These are phyloP conservation scores for Pseudonitzschia pungens DNA, from an alignment of 108 stramenopile genomes.

Conservation along the genomic window DNA sequence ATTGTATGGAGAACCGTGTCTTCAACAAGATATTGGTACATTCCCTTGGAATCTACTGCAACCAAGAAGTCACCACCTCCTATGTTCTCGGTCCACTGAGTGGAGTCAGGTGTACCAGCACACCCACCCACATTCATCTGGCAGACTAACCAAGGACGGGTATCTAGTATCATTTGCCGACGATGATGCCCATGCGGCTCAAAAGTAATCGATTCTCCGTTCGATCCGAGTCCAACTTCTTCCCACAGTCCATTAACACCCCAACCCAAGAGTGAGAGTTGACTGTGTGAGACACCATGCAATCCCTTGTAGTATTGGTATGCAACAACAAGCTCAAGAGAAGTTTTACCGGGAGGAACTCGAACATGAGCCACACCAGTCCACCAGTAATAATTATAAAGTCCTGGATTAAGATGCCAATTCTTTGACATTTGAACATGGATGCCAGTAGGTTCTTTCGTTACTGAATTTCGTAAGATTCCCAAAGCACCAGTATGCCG, in stretches of 20 bases:
- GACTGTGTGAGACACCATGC: not conserved
- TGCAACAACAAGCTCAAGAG: not conserved
- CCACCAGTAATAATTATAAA: not conserved
- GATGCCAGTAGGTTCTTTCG: conserved; percentile 5
- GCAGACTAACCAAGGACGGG: conserved; percentile 4
- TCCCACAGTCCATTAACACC: conserved; percentile 9
- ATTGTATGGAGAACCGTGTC: conserved; percentile 7
- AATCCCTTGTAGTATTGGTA: conserved; percentile 10
- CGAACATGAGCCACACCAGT: conserved; percentile 4
- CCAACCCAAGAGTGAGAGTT: conserved; percentile 4
- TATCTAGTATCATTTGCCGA: conserved; percentile 7
- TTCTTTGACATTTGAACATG: conserved; percentile 13
- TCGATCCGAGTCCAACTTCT: conserved; percentile 6
- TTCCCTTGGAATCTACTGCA: conserved; percentile 1
- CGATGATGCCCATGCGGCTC: conserved; percentile 13
- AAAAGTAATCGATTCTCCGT: conserved; percentile 4
- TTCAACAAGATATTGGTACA: conserved; percentile 6
- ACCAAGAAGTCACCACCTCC: conserved; percentile 9
- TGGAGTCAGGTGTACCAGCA: conserved; percentile 1
- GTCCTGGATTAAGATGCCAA: not conserved
- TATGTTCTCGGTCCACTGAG: conserved; percentile 8
- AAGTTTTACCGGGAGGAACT: conserved; percentile 6
- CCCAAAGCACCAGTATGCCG: conserved; percentile 1
- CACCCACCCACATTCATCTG: not conserved
- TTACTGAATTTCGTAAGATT: not conserved